Evolutionary conservation across 192 early-diverging fungal genomes (phyloP).

Genomic region (Podila verticillata): DNA sequence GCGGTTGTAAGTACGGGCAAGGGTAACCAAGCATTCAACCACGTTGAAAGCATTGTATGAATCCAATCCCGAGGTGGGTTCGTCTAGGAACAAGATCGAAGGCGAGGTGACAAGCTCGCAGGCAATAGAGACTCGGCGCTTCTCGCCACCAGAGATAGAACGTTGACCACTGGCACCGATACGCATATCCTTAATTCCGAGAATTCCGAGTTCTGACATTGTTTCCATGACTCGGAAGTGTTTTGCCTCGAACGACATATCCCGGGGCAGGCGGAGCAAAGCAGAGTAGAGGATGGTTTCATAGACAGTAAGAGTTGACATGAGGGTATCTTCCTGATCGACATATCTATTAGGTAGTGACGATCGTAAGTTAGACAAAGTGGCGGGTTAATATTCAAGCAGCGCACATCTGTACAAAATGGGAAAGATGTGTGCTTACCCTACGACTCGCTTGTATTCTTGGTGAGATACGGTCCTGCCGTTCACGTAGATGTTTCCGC

Average conservation of each 20-base stretch:
- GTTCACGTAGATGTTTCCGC: conserved; percentile 83
- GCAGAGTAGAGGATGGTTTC: conserved; percentile 94
- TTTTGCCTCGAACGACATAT: conserved; percentile 75
- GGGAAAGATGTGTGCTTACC: conserved; percentile 54
- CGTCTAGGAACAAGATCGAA: conserved; percentile 89
- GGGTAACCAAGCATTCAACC: conserved; percentile 84
- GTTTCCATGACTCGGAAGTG: conserved; percentile 79
- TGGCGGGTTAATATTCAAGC: neutral
- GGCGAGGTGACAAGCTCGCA: conserved; percentile 95
- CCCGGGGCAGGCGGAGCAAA: conserved; percentile 78
- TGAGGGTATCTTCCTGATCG: conserved; percentile 92
- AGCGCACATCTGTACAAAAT: neutral
- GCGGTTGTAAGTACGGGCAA: conserved; percentile 71
- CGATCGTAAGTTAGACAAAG: neutral
- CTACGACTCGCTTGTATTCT: conserved; percentile 76
- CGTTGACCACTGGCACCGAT: conserved; percentile 78
- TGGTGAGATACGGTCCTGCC: conserved; percentile 69
- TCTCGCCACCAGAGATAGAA: conserved; percentile 93
- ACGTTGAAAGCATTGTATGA: conserved; percentile 95
- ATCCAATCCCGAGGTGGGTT: conserved; percentile 88
- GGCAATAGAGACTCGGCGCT: conserved; percentile 92
- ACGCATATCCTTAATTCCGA: conserved; percentile 80
- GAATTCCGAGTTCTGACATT: conserved; percentile 88
- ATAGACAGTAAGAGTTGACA: conserved; percentile 87
- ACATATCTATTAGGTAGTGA: conserved; percentile 67